Conservation (phyloP, 1,139 yeast species). For the Nakaseomyces bracarensis region DNA sequence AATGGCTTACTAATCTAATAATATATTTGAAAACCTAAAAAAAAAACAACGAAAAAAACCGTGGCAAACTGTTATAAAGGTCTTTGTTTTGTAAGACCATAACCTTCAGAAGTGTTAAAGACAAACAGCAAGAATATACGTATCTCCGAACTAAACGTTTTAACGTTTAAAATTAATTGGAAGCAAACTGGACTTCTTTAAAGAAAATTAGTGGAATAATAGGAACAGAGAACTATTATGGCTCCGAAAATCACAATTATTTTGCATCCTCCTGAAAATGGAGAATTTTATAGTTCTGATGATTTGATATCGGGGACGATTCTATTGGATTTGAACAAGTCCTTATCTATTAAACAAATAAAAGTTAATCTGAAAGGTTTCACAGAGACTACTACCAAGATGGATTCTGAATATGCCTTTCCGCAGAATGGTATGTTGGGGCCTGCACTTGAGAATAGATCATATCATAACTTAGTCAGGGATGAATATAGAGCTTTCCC, state of each 20-base stretch:
- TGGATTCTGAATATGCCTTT: slow-evolving; percentile 18
- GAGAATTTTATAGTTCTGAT: slow-evolving; percentile 23
- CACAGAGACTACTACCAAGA: slow-evolving; percentile 24
- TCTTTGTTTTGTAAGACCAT: no score
- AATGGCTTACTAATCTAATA: no score
- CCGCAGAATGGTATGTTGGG: slow-evolving; percentile 21
- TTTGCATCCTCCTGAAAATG: slow-evolving; percentile 25
- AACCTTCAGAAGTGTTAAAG: no score
- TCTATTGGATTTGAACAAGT: slow-evolving; percentile 16
- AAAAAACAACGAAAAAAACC: no score
- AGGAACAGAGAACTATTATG: no score
- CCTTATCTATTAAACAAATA: slow-evolving; percentile 23
- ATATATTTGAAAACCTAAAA: no score
- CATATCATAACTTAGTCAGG: slow-evolving; percentile 22
- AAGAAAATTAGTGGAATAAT: no score
- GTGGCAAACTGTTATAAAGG: no score
- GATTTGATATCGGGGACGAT: slow-evolving; percentile 25
- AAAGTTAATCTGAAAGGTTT: slow-evolving; percentile 23
- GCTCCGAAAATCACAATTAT: slow-evolving; percentile 19
- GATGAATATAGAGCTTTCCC: slow-evolving; percentile 25
- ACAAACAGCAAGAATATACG: no score
- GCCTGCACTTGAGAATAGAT: slow-evolving; percentile 23
- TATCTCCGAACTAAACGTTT: no score
- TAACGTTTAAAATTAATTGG: no score
- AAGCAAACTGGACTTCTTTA: no score